Evolutionary conservation across 2,329 filamentous ascomycete genomes (phyloP).

Genomic region (Diplodia seriata): DNA sequence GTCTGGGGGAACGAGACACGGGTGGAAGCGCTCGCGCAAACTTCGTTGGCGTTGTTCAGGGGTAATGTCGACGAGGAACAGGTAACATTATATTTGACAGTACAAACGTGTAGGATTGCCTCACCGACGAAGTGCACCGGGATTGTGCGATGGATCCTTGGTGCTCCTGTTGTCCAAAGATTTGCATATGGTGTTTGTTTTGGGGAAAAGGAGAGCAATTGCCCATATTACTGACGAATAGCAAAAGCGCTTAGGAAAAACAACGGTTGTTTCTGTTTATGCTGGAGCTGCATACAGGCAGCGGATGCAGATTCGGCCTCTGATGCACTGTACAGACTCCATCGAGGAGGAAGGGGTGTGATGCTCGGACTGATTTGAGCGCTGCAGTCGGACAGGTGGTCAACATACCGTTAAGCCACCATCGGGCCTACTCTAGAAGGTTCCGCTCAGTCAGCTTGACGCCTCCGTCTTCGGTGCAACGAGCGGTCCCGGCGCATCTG

Average conservation of each 20-base stretch:
- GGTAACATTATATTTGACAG: neutral
- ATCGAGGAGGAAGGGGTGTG: neutral
- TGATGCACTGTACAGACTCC: neutral
- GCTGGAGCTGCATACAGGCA: neutral
- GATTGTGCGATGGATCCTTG: neutral
- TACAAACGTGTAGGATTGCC: neutral
- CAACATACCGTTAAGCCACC: neutral
- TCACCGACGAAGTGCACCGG: neutral
- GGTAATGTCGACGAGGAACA: neutral
- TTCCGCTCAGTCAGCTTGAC: conserved; percentile 10
- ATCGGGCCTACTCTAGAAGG: conserved; percentile 24
- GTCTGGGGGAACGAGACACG: neutral
- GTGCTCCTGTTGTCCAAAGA: neutral
- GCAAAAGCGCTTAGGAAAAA: neutral
- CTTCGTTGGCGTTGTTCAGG: neutral
- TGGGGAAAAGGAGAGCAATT: neutral
- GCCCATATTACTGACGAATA: neutral
- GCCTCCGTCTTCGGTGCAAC: neutral
- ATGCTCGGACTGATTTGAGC: neutral
- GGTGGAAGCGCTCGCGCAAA: neutral
- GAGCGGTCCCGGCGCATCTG: neutral
- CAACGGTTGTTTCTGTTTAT: neutral
- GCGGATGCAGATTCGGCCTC: neutral
- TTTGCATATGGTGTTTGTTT: neutral
- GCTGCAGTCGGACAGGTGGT: neutral